Percentiles rank a stretch among this genome's conserved stretches.
phyloP scores from a whole-genome alignment of 2,329 filamentous ascomycete species.

The Penicillium sclerotigenum region DNA sequence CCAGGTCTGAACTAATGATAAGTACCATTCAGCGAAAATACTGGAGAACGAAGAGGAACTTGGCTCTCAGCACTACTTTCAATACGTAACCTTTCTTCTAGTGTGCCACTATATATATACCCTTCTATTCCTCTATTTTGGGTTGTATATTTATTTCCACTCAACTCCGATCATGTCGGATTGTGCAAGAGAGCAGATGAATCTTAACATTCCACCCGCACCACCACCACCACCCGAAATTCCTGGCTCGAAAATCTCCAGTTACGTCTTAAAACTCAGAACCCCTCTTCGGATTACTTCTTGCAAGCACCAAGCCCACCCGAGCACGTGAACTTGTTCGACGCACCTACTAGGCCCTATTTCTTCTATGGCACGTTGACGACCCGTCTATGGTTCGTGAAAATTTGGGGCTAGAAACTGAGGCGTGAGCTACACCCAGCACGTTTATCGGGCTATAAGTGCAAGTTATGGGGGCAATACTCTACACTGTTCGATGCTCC shows the following conservation, averaged over 20 bases:
- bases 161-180: not conserved
- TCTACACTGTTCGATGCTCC: conserved; percentile 23
- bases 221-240: not conserved
- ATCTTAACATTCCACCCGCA: not conserved
- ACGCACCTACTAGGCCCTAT: conserved; percentile 25
- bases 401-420: conserved; percentile 21
- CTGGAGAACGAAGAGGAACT: too few relatives aligned
- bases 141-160: too few relatives aligned
- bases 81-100: too few relatives aligned
- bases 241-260: not conserved
- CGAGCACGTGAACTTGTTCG: not conserved
- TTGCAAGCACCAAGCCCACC: not conserved
- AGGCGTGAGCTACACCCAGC: not conserved
- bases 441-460: conserved; percentile 10
- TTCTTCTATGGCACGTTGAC: conserved; percentile 41
- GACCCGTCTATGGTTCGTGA: conserved; percentile 29
- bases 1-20: too few relatives aligned
- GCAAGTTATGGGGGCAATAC: conserved; percentile 31
- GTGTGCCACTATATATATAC: too few relatives aligned
- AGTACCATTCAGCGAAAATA: too few relatives aligned
- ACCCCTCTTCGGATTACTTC: not conserved
- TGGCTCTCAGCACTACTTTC: too few relatives aligned
- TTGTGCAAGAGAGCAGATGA: not conserved
- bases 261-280: not conserved
- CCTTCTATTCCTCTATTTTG: not conserved